A percentile compares a stretch with the other conserved stretches of the same genome.
These are phyloP conservation scores for Annulohypoxylon moriforme DNA, from an alignment of 495 filamentous ascomycete species.

Conservation along the genomic window DNA sequence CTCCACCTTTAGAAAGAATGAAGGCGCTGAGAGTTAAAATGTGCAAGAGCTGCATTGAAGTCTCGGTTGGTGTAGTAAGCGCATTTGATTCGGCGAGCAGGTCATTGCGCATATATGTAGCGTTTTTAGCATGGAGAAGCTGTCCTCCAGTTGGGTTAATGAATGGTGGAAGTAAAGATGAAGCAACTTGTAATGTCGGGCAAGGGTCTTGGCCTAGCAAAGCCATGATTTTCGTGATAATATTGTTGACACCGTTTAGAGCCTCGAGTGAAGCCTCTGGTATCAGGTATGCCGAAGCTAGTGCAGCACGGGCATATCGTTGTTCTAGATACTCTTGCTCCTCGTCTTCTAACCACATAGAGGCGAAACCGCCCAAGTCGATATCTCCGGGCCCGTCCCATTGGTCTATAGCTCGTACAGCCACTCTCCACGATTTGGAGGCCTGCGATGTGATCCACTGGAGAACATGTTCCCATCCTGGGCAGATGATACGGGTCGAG, in stretches of 20 bases:
- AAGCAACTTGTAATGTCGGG: constrained; percentile 57
- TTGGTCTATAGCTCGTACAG: constrained; percentile 71
- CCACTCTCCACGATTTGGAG: constrained; percentile 66
- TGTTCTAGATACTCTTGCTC: constrained; percentile 64
- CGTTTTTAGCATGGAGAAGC: constrained; percentile 53
- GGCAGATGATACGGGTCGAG: constrained; percentile 45
- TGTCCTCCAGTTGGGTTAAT: constrained; percentile 44
- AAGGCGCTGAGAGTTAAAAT: constrained; percentile 75
- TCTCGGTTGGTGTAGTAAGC: constrained; percentile 72
- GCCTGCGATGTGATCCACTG: constrained; percentile 75
- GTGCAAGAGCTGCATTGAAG: constrained; percentile 72
- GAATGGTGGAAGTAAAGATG: constrained; percentile 57
- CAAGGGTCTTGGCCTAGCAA: constrained; percentile 70
- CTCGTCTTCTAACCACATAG: constrained; percentile 62
- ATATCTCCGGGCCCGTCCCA: constrained; percentile 87
- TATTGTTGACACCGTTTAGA: constrained; percentile 69
- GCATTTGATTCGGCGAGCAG: constrained; percentile 72
- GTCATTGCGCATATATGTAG: constrained; percentile 60
- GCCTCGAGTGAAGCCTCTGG: constrained; percentile 67
- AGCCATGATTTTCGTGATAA: constrained; percentile 68
- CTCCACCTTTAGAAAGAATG: constrained; percentile 69
- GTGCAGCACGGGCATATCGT: constrained; percentile 76
- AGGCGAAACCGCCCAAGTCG: constrained; percentile 78
- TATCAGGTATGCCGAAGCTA: constrained; percentile 79
- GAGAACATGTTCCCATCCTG: constrained; percentile 83